Evolutionary conservation across 1,139 yeast genomes (phyloP).

Genomic region (Groenewaldozyma sp.): DNA sequence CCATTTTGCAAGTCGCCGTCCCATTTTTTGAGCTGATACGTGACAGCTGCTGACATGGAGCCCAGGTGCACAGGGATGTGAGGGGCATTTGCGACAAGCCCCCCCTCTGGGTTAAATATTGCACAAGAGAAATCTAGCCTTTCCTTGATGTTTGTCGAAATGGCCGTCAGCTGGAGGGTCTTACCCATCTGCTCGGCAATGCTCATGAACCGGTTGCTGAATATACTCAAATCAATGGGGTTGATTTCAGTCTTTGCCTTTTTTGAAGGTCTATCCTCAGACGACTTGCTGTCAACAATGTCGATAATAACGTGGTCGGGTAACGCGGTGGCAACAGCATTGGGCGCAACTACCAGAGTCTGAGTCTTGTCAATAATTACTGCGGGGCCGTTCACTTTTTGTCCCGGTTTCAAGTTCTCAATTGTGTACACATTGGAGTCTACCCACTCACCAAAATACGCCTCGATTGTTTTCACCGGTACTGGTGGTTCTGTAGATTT

Average conservation of each 20-base stretch:
- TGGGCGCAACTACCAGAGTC: conserved; percentile 72
- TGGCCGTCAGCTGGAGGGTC: conserved; percentile 68
- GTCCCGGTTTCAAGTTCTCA: conserved; percentile 44
- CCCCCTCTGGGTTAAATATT: conserved; percentile 63
- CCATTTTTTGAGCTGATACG: conserved; percentile 59
- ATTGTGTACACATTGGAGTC: conserved; percentile 46
- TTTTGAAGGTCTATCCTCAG: not conserved
- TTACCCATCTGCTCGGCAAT: conserved; percentile 88
- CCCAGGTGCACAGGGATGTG: conserved; percentile 85
- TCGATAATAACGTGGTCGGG: conserved; percentile 50
- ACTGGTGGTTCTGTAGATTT: not conserved
- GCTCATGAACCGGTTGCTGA: conserved; percentile 79
- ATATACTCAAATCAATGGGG: conserved; percentile 66
- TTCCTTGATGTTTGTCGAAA: conserved; percentile 80
- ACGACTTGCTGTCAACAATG: conserved; percentile 14
- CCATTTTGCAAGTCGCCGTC: conserved; percentile 45
- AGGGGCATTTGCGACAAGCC: conserved; percentile 77
- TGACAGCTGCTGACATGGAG: conserved; percentile 79
- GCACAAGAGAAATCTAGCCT: conserved; percentile 82
- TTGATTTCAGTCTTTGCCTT: conserved; percentile 33
- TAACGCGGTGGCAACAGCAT: conserved; percentile 53
- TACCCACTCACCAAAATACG: conserved; percentile 41
- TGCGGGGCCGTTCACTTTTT: conserved; percentile 62
- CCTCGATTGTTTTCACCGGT: conserved; percentile 13
- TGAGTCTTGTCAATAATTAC: conserved; percentile 80